phyloP scores from a whole-genome alignment of 2,329 filamentous ascomycete genomes.

The Diaporthe ampelina region DNA sequence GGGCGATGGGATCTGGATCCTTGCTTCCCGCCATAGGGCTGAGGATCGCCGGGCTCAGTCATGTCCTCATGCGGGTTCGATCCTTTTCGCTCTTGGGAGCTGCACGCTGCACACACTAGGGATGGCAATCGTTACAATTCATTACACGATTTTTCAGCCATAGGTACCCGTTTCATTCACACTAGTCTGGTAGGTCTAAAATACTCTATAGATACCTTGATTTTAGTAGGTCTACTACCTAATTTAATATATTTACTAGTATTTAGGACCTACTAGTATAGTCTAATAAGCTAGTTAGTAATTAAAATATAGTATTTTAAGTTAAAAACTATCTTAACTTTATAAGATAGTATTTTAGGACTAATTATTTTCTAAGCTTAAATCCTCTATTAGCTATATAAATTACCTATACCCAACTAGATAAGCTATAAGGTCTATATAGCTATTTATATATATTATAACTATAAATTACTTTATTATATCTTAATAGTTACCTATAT shows the following conservation, averaged over 20 bases:
- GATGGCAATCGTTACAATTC: too few species aligned
- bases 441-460: neutral
- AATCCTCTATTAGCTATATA: too few species aligned
- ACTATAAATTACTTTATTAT: neutral
- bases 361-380: neutral
- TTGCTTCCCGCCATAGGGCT: constrained; percentile 35
- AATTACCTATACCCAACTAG: neutral
- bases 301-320: neutral
- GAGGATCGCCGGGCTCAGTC: constrained; percentile 22
- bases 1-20: constrained; percentile 18
- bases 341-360: neutral
- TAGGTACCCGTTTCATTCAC: too few species aligned
- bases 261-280: neutral
- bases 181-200: too few species aligned
- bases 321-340: neutral
- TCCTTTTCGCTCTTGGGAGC: constrained; percentile 10
- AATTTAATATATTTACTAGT: neutral
- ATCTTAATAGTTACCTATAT: neutral
- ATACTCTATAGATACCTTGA: neutral
- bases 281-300: too few species aligned
- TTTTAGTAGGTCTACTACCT: neutral
- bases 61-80: constrained; percentile 28
- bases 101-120: neutral
- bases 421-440: rapidly evolving
- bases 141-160: too few species aligned